Evolutionary conservation across 495 filamentous ascomycete species (phyloP).

Genomic region (Penicillium salamii): DNA sequence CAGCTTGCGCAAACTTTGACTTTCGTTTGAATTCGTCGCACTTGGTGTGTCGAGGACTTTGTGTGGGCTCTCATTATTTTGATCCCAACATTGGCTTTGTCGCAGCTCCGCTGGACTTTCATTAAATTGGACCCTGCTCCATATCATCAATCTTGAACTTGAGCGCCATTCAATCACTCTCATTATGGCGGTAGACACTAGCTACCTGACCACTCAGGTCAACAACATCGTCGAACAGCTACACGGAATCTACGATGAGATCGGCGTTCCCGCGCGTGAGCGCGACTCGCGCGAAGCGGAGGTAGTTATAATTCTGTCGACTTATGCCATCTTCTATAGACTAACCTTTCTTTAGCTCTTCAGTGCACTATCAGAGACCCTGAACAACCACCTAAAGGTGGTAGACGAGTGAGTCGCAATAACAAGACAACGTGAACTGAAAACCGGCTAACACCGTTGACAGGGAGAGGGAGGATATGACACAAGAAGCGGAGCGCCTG

Average conservation of each 20-base stretch:
- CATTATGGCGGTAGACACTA: conserved; percentile 77
- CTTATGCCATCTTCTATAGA: background rate
- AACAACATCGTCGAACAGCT: conserved; percentile 86
- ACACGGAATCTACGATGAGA: conserved; percentile 93
- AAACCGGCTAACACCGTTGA: conserved; percentile 7
- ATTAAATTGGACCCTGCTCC: conserved; percentile 16
- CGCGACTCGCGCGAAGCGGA: conserved; percentile 82
- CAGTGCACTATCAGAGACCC: conserved; percentile 77
- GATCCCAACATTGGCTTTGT: conserved; percentile 17
- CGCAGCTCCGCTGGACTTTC: conserved; percentile 17
- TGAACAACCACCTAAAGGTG: conserved; percentile 76
- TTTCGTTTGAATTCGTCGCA: conserved; percentile 21
- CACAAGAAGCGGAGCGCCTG: conserved; percentile 81
- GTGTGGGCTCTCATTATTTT: conserved; percentile 20
- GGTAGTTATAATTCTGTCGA: conserved; percentile 48
- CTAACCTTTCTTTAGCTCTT: conserved; percentile 61
- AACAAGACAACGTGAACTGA: background rate
- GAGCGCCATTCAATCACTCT: conserved; percentile 4
- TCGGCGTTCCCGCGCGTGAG: conserved; percentile 87
- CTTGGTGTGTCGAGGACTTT: conserved; percentile 18
- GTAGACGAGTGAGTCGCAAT: conserved; percentile 60
- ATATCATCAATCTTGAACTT: conserved; percentile 4
- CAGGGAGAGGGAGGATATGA: conserved; percentile 83
- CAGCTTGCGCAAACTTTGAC: conserved; percentile 14
- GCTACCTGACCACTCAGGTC: conserved; percentile 89